Percentiles rank a stretch among this genome's conserved stretches.
phyloP scores from a whole-genome alignment of 441 rosid species.

The Adansonia grandidieri region DNA sequence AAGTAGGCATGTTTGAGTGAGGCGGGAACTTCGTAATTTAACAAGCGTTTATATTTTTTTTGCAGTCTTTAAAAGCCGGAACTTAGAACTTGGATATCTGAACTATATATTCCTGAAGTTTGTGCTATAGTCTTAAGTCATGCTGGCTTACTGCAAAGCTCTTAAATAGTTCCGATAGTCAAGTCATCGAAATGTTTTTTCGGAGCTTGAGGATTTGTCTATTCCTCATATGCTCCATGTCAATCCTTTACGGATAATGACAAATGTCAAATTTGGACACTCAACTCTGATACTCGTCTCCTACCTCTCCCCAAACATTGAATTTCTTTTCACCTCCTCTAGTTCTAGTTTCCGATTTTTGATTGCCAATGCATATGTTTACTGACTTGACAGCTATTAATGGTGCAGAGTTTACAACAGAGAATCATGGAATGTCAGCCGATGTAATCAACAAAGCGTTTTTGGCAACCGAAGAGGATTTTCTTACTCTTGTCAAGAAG shows the following conservation, averaged over 20 bases:
- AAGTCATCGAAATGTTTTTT: not conserved
- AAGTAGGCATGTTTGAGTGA: constrained; percentile 4
- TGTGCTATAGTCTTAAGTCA: not conserved
- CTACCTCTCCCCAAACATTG: not conserved
- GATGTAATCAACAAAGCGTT: constrained; percentile 82
- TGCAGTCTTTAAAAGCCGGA: not conserved
- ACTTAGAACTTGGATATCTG: not conserved
- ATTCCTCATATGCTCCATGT: not conserved
- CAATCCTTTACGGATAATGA: not conserved
- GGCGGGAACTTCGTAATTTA: not conserved
- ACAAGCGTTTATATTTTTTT: not conserved
- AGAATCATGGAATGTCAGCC: constrained; percentile 66
- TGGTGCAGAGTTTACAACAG: constrained; percentile 71
- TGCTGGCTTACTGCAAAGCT: not conserved
- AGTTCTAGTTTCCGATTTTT: constrained; percentile 19
- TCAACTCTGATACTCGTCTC: too few species aligned
- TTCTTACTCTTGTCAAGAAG: constrained; percentile 67
- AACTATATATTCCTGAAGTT: not conserved
- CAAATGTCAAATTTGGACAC: not conserved
- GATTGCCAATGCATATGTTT: constrained; percentile 40
- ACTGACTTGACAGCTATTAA: constrained; percentile 52
- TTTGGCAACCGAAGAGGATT: constrained; percentile 84
- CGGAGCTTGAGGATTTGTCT: not conserved
- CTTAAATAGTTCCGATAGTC: not conserved
- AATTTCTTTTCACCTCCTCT: not conserved